Evolutionary conservation across 2,329 filamentous ascomycete species (phyloP), one percentile per base, ranked within the genome.

Genomic region (Fusarium keratoplasticum): DNA sequence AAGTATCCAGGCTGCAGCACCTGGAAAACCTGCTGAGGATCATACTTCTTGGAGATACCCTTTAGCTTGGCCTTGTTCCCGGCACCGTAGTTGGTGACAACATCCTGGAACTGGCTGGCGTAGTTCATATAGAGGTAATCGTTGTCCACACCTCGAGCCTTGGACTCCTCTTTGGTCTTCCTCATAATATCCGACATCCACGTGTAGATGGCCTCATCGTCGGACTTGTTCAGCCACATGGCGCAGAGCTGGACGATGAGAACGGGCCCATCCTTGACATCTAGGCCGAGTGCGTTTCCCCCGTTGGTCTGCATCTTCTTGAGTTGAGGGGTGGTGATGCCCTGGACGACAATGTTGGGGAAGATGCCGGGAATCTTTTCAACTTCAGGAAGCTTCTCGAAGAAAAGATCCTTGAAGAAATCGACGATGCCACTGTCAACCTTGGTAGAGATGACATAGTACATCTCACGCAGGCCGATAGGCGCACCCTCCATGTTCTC

Each of bases 101-200:
- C 82, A 29, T 84, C 74, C 70, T 88, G 85, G 29, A 79, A 79
- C 38, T 78, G 75, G 10, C 82, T 80, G 1, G 85, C 85, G 62
- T 88, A 88, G 73, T 88, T 87, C 57, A 85, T 80, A 72, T 87
- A 87, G 20, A 87, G 67, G 36, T 80, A 86, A 1, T 79, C 78
- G 61, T 83, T 79, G 42, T 82, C 76, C 0, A 84, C 69, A 0
- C 80, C 81, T 8, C 77, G 74, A n/a, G 78, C 72, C 47, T 77
- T 73, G 11, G 83, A 81, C 4, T 79, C 74, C 0, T 71, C 71
- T 14, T 54, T 42, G 5, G 71, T 59, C 7, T 22, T 59, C 5
- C 33, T 31, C 4, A 74, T 38, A 2, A 73, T 11, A 1, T 71
- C 63, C 1, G 65, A 61, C 14, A 80, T 74, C 13, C 75, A 75